phyloP scores from a whole-genome alignment of 2,329 filamentous ascomycete genomes.

The Magnaporthiopsis rhizophila region DNA sequence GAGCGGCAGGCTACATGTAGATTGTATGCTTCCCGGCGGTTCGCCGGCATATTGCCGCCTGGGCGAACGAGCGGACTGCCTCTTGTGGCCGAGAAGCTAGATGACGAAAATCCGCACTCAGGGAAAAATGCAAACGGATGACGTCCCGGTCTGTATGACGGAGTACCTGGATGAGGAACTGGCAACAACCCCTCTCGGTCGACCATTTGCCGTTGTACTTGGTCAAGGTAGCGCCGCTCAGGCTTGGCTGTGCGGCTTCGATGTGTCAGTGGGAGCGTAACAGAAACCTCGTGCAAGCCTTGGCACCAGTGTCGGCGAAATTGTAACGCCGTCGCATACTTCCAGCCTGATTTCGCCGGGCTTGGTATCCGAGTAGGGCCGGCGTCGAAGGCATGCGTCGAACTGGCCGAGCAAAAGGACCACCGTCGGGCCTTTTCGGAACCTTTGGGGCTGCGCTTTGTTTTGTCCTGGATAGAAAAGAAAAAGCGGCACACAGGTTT shows the following conservation, averaged over 20 bases:
- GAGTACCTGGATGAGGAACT: background rate
- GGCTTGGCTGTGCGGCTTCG: background rate
- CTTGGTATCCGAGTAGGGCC: background rate
- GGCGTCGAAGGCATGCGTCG: background rate
- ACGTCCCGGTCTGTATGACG: background rate
- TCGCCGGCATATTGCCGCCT: background rate
- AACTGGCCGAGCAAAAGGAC: background rate
- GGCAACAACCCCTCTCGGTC: background rate
- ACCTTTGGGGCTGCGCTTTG: background rate
- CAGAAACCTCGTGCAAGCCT: background rate
- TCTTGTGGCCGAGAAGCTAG: background rate
- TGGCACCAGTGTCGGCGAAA: background rate
- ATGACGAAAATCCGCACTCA: no score
- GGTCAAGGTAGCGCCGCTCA: background rate
- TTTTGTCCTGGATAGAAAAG: background rate
- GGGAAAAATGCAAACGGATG: no score
- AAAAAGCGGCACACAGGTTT: background rate
- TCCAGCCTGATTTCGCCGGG: background rate
- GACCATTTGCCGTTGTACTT: background rate
- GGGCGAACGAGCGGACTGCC: background rate
- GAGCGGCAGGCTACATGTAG: no score
- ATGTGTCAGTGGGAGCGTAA: background rate
- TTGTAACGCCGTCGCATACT: background rate
- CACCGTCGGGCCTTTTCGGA: background rate
- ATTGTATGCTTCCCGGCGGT: background rate